A percentile compares a stretch with the other conserved stretches of the same genome.
These are phyloP conservation scores for Hypoxylon sp. DNA, from an alignment of 2,329 filamentous ascomycete genomes.

Conservation along the genomic window DNA sequence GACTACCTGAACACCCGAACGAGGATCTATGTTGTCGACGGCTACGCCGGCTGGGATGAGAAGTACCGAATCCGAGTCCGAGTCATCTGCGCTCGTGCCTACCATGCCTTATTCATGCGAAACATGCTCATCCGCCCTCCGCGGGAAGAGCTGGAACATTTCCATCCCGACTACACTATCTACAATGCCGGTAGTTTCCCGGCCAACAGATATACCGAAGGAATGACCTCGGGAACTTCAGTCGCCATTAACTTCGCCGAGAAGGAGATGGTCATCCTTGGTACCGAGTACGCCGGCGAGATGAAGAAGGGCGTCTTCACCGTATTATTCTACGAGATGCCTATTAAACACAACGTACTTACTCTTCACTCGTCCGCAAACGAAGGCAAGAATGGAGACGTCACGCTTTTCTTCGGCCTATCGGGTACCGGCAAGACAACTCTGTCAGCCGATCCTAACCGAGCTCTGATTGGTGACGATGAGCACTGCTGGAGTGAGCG, in stretches of 20 bases:
- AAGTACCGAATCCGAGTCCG: slow-evolving; percentile 98
- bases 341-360: slow-evolving; percentile 98
- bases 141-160: slow-evolving; percentile 92
- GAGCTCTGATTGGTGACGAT: slow-evolving; percentile 95
- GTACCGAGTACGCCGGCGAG: slow-evolving; percentile 97
- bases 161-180: slow-evolving; percentile 99
- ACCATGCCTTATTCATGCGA: slow-evolving; percentile 99
- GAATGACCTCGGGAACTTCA: slow-evolving; percentile 98
- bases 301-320: slow-evolving; percentile 99
- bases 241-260: slow-evolving; percentile 99
- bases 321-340: slow-evolving; percentile 99
- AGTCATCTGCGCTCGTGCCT: slow-evolving; percentile 97
- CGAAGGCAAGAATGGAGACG: slow-evolving; percentile 93
- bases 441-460: slow-evolving; percentile 95
- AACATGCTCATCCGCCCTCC: slow-evolving; percentile 99
- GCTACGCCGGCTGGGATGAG: slow-evolving; percentile 97
- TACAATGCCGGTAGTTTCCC: slow-evolving; percentile 99
- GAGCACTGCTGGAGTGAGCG: slow-evolving; percentile 99
- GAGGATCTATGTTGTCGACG: slow-evolving; percentile 98
- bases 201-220: slow-evolving; percentile 96
- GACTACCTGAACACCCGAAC: slow-evolving; percentile 99
- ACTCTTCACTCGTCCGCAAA: slow-evolving; percentile 99
- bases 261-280: slow-evolving; percentile 99
- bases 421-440: slow-evolving; percentile 99
- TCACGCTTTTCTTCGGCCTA: slow-evolving; percentile 99